These are phyloP conservation scores for Trichoderma simmonsii DNA, from an alignment of 2,329 filamentous ascomycete genomes.

Conservation along the genomic window DNA sequence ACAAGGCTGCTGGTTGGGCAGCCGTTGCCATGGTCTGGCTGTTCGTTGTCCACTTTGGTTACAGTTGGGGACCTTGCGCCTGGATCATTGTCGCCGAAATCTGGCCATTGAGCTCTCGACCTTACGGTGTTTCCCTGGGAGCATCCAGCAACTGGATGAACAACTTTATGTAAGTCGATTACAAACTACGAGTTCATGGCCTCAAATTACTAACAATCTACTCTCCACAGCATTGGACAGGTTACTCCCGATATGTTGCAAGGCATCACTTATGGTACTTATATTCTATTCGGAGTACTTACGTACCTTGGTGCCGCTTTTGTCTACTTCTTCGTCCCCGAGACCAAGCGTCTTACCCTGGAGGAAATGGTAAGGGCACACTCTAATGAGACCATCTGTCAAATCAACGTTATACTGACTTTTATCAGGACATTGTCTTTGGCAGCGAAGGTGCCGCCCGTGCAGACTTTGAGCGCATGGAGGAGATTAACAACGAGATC, in stretches of 20 bases:
- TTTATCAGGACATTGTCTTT: constrained; percentile 58
- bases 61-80: constrained; percentile 69
- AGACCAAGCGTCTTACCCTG: constrained; percentile 61
- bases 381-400: fast-evolving
- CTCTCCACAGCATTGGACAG: constrained; percentile 43
- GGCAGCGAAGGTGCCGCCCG: constrained; percentile 63
- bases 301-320: constrained; percentile 60
- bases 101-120: constrained; percentile 66
- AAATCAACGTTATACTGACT: neutral
- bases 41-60: constrained; percentile 72
- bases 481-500: constrained; percentile 68
- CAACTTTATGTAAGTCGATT: constrained; percentile 46
- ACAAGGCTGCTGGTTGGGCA: constrained; percentile 67
- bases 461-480: constrained; percentile 67
- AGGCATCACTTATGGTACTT: constrained; percentile 65
- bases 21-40: constrained; percentile 67
- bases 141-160: constrained; percentile 65
- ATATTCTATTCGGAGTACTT: constrained; percentile 66
- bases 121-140: constrained; percentile 68
- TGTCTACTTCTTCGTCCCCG: constrained; percentile 62
- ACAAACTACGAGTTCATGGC: too few relatives aligned
- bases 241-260: constrained; percentile 67
- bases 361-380: constrained; percentile 56
- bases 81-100: constrained; percentile 76
- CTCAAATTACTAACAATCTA: neutral